Conservation (phyloP, 1,284 basidiomycete species). For the Meripilus lineatus region DNA sequence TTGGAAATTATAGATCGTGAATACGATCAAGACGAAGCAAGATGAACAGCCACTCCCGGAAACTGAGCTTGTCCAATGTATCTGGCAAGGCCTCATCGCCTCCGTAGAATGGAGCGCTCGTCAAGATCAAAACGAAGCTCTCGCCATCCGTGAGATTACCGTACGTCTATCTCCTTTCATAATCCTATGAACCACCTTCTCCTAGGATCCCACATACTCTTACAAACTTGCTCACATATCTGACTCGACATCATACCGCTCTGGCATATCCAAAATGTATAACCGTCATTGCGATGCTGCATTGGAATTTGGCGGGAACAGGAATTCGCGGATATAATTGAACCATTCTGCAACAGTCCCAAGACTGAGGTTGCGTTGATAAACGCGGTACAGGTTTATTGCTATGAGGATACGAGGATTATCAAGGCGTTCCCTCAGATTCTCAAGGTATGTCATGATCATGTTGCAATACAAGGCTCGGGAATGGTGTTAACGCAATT, state of each 20-base stretch:
- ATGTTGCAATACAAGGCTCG: not conserved
- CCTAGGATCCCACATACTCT: too few relatives aligned
- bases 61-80: slow-evolving; percentile 79
- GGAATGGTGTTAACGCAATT: not conserved
- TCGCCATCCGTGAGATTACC: slow-evolving; percentile 79
- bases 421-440: slow-evolving; percentile 94
- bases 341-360: slow-evolving; percentile 81
- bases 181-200: too few relatives aligned
- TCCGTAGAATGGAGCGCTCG: slow-evolving; percentile 85
- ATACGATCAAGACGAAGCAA: slow-evolving; percentile 64
- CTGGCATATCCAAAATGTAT: too few relatives aligned
- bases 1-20: slow-evolving; percentile 74
- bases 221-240: too few relatives aligned
- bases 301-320: slow-evolving; percentile 26
- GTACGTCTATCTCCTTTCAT: slow-evolving; percentile 36
- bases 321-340: slow-evolving; percentile 82
- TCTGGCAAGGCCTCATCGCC: slow-evolving; percentile 88
- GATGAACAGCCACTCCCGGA: slow-evolving; percentile 74
- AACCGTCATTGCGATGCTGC: not conserved
- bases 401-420: slow-evolving; percentile 91
- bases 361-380: slow-evolving; percentile 91
- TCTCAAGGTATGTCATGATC: slow-evolving; percentile 60
- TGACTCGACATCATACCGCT: too few relatives aligned
- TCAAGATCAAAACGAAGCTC: slow-evolving; percentile 84
- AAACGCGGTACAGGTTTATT: slow-evolving; percentile 91